Evolutionary conservation across 2,329 filamentous ascomycete species (phyloP).

Genomic region (Mycosphaerella arachidis): DNA sequence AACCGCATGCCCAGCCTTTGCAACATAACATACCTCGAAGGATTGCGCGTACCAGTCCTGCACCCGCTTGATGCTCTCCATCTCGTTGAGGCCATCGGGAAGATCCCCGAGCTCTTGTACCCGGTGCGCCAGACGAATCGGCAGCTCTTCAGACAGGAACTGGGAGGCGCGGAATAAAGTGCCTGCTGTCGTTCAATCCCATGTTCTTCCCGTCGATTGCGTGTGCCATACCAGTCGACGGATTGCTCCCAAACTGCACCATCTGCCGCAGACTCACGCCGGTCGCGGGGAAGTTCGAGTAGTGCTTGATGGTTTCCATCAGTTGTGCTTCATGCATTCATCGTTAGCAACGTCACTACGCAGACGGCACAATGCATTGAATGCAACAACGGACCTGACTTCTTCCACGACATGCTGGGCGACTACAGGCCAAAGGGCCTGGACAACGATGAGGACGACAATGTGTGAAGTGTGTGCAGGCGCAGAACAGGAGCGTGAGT

Average conservation of each 20-base stretch:
- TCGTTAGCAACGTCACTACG: conserved; percentile 15
- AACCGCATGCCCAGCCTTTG: background rate
- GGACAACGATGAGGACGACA: conserved; percentile 13
- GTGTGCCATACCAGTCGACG: conserved; percentile 67
- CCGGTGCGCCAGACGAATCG: conserved; percentile 91
- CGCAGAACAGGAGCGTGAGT: background rate
- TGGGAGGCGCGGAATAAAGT: conserved; percentile 96
- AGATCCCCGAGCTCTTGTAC: conserved; percentile 90
- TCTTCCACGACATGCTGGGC: conserved; percentile 33
- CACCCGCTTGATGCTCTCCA: conserved; percentile 93
- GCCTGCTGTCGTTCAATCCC: conserved; percentile 48
- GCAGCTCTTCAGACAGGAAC: conserved; percentile 96
- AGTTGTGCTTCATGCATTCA: conserved; percentile 20
- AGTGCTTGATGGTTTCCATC: conserved; percentile 33
- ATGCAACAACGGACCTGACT: conserved; percentile 21
- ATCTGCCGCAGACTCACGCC: conserved; percentile 96
- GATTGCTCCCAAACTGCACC: conserved; percentile 96
- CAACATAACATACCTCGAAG: conserved; percentile 70
- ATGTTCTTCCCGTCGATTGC: background rate
- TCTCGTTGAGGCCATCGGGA: conserved; percentile 93
- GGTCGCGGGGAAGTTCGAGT: conserved; percentile 83
- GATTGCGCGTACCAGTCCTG: conserved; percentile 99
- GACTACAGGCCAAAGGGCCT: conserved; percentile 13
- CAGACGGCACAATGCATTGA: background rate
- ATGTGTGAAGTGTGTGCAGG: conserved; percentile 3